Evolutionary conservation across 129 eudicot genomes (phyloP).

Genomic region (Centaurea solstitialis): DNA sequence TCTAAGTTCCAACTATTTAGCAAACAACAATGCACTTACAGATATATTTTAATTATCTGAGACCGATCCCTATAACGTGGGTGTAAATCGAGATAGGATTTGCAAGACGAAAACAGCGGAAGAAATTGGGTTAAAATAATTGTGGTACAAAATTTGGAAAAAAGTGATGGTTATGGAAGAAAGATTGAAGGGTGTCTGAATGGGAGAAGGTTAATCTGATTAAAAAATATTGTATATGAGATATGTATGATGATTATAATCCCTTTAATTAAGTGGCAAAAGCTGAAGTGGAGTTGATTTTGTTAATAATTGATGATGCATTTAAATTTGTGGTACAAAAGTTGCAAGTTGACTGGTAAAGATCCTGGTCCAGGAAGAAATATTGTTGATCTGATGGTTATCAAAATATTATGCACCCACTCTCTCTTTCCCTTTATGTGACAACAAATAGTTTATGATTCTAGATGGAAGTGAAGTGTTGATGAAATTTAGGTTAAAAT

Average conservation of each 20-base stretch:
- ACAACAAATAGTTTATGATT: conserved; percentile 30
- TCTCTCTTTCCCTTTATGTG: conserved; percentile 21
- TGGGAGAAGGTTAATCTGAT: too few relatives aligned
- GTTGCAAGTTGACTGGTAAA: conserved; percentile 24
- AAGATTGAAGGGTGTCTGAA: background rate
- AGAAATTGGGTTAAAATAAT: background rate
- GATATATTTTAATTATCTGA: background rate
- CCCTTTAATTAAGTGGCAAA: too few relatives aligned
- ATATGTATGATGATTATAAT: too few relatives aligned
- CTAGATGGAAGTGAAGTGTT: conserved; percentile 20
- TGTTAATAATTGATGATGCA: background rate
- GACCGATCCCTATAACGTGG: background rate
- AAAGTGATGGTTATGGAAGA: background rate
- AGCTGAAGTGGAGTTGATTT: background rate
- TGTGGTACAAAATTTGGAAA: conserved; percentile 12
- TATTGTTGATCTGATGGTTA: conserved; percentile 32
- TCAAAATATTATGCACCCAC: conserved; percentile 16
- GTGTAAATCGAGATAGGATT: background rate
- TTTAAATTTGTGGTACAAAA: background rate
- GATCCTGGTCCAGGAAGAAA: conserved; percentile 38
- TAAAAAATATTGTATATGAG: too few relatives aligned
- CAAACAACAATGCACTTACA: background rate
- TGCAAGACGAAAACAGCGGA: background rate
- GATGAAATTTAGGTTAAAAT: conserved; percentile 26
- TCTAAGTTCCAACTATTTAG: background rate